Evolutionary conservation across 83 land plant genomes (phyloP).

Genomic region (Picea abies): DNA sequence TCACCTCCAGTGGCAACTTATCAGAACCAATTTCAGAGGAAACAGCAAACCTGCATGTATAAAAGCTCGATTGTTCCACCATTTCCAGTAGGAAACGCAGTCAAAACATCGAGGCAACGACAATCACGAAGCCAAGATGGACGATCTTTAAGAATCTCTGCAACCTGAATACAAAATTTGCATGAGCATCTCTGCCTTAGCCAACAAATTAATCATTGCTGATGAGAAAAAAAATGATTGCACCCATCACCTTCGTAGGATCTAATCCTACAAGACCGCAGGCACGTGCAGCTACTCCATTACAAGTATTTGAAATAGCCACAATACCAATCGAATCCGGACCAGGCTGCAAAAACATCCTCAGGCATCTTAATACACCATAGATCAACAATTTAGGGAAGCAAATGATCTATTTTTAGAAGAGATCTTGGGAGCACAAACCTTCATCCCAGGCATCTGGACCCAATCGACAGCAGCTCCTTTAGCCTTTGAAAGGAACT

Average conservation of each 20-base stretch:
- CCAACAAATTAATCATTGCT: neutral
- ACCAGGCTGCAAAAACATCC: slow-evolving; percentile 82
- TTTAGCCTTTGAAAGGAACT: slow-evolving; percentile 96
- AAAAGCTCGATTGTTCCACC: slow-evolving; percentile 93
- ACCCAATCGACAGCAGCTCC: slow-evolving; percentile 99
- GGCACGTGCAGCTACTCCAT: slow-evolving; percentile 97
- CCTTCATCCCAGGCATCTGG: slow-evolving; percentile 99
- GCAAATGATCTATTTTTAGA: neutral
- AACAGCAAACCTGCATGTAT: slow-evolving; percentile 79
- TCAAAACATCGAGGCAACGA: slow-evolving; percentile 73
- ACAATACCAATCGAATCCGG: slow-evolving; percentile 99
- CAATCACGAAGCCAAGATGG: slow-evolving; percentile 92
- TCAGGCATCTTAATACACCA: neutral
- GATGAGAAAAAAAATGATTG: neutral
- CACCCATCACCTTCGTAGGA: slow-evolving; percentile 70
- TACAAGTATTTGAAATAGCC: slow-evolving; percentile 85
- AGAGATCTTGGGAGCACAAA: slow-evolving; percentile 14
- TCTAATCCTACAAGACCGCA: slow-evolving; percentile 96
- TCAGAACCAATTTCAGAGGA: neutral
- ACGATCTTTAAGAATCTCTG: slow-evolving; percentile 92
- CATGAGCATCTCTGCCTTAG: neutral
- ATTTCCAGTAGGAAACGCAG: slow-evolving; percentile 79
- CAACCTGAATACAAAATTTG: slow-evolving; percentile 43
- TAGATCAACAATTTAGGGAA: neutral
- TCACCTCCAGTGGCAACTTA: neutral